Percentiles rank a stretch among this genome's conserved stretches.
Conservation (phyloP, 2,329 filamentous ascomycete species). For the Zalaria sp. region DNA sequence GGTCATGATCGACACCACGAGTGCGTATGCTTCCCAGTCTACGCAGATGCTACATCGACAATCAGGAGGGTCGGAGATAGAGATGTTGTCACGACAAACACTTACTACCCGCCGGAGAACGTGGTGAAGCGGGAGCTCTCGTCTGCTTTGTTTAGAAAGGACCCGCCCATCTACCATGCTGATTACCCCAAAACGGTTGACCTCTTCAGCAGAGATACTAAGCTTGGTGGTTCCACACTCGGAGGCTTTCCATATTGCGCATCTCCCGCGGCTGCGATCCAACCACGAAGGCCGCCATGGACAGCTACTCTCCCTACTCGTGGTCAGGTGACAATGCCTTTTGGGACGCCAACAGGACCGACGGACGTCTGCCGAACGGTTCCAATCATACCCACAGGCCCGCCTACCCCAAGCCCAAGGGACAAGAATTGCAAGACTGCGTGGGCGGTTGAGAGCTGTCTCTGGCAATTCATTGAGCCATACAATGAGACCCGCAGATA, state of each 20-base stretch:
- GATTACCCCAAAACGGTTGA: background rate
- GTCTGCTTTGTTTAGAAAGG: constrained; percentile 1
- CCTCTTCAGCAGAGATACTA: background rate
- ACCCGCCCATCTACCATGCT: background rate
- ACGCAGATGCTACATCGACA: background rate
- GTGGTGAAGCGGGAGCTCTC: constrained; percentile 2
- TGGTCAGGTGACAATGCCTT: no score
- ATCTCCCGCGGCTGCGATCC: constrained; percentile 1
- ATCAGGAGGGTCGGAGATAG: background rate
- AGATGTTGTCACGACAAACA: background rate
- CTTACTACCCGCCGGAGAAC: constrained; percentile 2
- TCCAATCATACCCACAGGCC: no score
- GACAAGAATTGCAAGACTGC: no score
- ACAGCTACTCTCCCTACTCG: no score
- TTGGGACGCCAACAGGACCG: no score
- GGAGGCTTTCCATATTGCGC: constrained; percentile 2
- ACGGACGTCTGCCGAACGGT: no score
- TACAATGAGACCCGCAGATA: no score
- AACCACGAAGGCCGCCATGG: background rate
- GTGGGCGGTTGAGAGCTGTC: no score
- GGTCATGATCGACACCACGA: background rate
- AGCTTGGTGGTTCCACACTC: background rate
- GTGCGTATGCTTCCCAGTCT: constrained; percentile 4
- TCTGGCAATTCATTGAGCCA: no score
- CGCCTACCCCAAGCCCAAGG: no score